Conservation (phyloP, 1,139 yeast species). For the Yamadazyma taylorii region DNA sequence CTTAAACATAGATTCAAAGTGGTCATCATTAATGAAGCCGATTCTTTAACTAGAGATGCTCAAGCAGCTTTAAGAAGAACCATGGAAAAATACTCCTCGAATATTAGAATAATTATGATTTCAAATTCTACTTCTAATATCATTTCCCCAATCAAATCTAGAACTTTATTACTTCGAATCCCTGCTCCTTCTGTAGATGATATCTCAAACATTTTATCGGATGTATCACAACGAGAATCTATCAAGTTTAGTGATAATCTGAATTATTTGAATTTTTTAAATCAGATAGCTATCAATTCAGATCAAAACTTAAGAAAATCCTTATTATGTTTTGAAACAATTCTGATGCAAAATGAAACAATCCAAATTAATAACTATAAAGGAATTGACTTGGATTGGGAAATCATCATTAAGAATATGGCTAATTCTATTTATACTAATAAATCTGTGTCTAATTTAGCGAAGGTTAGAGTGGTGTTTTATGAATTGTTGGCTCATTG, state of each 20-base stretch:
- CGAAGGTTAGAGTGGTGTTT: slow-evolving; percentile 69
- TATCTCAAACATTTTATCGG: slow-evolving; percentile 50
- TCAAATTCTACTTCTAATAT: slow-evolving; percentile 90
- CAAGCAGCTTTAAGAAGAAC: slow-evolving; percentile 97
- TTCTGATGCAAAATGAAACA: slow-evolving; percentile 70
- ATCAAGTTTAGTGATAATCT: slow-evolving; percentile 38
- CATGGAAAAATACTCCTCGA: slow-evolving; percentile 94
- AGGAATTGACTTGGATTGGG: slow-evolving; percentile 77
- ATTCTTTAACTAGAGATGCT: slow-evolving; percentile 88
- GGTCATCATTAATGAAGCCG: slow-evolving; percentile 94
- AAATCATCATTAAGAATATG: slow-evolving; percentile 64
- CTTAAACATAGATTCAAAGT: slow-evolving; percentile 78
- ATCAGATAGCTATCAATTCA: slow-evolving; percentile 53
- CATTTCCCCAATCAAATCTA: slow-evolving; percentile 90
- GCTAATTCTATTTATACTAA: slow-evolving; percentile 60
- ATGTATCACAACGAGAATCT: slow-evolving; percentile 59
- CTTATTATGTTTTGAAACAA: slow-evolving; percentile 77
- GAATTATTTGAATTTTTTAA: slow-evolving; percentile 43
- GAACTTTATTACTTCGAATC: slow-evolving; percentile 82
- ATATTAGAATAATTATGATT: slow-evolving; percentile 77
- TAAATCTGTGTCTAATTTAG: slow-evolving; percentile 69
- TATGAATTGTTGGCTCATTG: slow-evolving; percentile 92
- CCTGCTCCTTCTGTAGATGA: slow-evolving; percentile 76
- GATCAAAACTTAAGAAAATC: slow-evolving; percentile 78
- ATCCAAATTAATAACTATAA: slow-evolving; percentile 31